A percentile compares a stretch with the other conserved stretches of the same genome.
Conservation (phyloP, 2,329 filamentous ascomycete species). For the Fusarium odoratissimum region DNA sequence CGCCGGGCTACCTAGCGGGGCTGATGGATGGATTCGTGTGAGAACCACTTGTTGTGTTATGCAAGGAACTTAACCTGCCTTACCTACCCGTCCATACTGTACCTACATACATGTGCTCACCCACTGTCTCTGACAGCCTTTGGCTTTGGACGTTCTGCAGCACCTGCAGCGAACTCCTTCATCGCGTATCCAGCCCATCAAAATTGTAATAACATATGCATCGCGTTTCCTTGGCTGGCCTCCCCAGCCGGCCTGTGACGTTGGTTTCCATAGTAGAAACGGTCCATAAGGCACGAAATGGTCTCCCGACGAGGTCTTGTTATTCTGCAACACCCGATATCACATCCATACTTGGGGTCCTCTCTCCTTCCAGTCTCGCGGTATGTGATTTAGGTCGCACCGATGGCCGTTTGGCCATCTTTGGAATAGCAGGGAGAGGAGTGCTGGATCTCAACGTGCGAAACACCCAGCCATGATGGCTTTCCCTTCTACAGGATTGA, state of each 20-base stretch:
- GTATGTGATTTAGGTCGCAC: constrained; percentile 29
- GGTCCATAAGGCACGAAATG: constrained; percentile 5
- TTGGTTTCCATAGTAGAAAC: constrained; percentile 28
- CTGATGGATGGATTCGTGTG: constrained; percentile 2
- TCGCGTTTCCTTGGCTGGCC: constrained; percentile 16
- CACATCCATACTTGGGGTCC: constrained; percentile 17
- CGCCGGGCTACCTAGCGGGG: constrained; percentile 14
- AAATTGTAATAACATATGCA: background rate
- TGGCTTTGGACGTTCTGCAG: background rate
- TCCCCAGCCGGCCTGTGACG: constrained; percentile 24
- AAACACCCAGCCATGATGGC: background rate
- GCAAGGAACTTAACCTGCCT: constrained; percentile 35
- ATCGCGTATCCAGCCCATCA: background rate
- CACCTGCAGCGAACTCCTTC: constrained; percentile 5
- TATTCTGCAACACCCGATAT: constrained; percentile 26
- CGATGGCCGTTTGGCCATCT: constrained; percentile 17
- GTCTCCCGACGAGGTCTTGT: constrained; percentile 5
- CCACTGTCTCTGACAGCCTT: background rate
- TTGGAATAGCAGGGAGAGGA: background rate
- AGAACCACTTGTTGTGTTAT: constrained; percentile 18
- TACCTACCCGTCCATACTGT: constrained; percentile 30
- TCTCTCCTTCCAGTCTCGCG: constrained; percentile 37
- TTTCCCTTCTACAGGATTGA: background rate
- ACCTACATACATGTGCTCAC: background rate
- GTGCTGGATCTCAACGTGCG: background rate